Percentiles rank a stretch among this genome's conserved stretches.
Evolutionary conservation across 2,329 filamentous ascomycete species (phyloP).

Genomic region (Coniella vitis): DNA sequence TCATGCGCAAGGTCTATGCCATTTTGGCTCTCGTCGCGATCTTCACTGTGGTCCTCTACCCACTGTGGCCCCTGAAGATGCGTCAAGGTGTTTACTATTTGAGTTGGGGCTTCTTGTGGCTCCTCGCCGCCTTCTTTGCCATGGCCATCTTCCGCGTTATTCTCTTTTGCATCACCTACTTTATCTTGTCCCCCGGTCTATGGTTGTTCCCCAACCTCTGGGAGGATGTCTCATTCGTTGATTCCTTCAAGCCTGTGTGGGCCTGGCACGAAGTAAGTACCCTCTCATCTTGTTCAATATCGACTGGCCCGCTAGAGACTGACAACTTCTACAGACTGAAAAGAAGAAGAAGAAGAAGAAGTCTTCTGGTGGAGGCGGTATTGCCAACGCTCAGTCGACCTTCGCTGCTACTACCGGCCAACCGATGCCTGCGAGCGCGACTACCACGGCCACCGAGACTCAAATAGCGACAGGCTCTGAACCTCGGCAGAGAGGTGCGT

Average conservation of each 20-base stretch:
- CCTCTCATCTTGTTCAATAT: not conserved
- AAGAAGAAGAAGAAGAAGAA: constrained; percentile 54
- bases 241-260: constrained; percentile 93
- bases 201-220: constrained; percentile 98
- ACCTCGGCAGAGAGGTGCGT: constrained; percentile 33
- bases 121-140: constrained; percentile 88
- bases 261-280: constrained; percentile 87
- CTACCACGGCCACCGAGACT: constrained; percentile 50
- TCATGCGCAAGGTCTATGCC: constrained; percentile 90
- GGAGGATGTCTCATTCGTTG: constrained; percentile 97
- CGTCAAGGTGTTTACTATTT: constrained; percentile 95
- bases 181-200: constrained; percentile 75
- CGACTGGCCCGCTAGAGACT: not conserved
- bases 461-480: constrained; percentile 37
- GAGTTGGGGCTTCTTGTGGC: constrained; percentile 83
- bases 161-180: constrained; percentile 88
- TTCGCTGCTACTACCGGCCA: constrained; percentile 49
- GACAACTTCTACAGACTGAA: constrained; percentile 25
- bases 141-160: constrained; percentile 98
- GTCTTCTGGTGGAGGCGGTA: constrained; percentile 22
- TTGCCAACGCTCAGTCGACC: constrained; percentile 32
- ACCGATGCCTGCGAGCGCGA: constrained; percentile 44
- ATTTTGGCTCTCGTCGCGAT: constrained; percentile 74
- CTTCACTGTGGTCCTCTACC: constrained; percentile 88
- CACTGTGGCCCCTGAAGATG: constrained; percentile 87